A percentile compares a stretch with the other conserved stretches of the same genome.
Conservation (phyloP, 768 basidiomycete genomes). For the Mrakia frigida region DNA sequence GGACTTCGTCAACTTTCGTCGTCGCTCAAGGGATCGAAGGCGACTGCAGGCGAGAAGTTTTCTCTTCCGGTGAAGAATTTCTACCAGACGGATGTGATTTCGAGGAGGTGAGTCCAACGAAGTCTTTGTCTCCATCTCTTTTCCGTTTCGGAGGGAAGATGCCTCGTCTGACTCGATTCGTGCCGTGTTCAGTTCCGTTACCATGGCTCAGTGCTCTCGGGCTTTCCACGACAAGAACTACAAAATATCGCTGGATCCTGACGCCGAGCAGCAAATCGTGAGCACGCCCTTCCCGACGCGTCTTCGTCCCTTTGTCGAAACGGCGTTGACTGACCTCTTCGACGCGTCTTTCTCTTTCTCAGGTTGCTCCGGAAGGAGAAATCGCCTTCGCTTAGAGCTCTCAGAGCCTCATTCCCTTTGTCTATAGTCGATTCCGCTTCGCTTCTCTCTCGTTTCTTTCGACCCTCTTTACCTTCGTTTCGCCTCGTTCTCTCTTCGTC, state of each 20-base stretch:
- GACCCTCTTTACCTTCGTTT: neutral
- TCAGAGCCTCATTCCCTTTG: neutral
- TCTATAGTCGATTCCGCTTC: neutral
- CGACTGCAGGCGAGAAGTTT: slow-evolving; percentile 54
- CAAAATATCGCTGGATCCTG: slow-evolving; percentile 28
- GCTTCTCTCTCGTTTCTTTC: neutral
- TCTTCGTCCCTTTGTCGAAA: neutral
- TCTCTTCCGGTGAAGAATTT: slow-evolving; percentile 83
- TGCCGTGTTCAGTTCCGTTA: neutral
- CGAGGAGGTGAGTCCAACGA: slow-evolving; percentile 4
- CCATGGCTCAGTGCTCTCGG: slow-evolving; percentile 28
- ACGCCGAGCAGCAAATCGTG: slow-evolving; percentile 21
- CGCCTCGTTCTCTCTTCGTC: too few species aligned
- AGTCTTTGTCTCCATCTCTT: too few species aligned
- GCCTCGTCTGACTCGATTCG: neutral
- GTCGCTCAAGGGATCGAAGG: slow-evolving; percentile 54
- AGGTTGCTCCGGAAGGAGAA: neutral
- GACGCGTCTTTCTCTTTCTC: neutral
- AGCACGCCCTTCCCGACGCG: neutral
- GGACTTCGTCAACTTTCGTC: slow-evolving; percentile 61
- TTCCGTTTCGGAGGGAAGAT: neutral
- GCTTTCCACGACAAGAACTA: slow-evolving; percentile 34
- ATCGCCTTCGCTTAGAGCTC: neutral
- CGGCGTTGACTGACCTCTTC: neutral
- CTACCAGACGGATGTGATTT: slow-evolving; percentile 64